Conservation (phyloP, 345 rosid genomes). For the Salix brachista region DNA sequence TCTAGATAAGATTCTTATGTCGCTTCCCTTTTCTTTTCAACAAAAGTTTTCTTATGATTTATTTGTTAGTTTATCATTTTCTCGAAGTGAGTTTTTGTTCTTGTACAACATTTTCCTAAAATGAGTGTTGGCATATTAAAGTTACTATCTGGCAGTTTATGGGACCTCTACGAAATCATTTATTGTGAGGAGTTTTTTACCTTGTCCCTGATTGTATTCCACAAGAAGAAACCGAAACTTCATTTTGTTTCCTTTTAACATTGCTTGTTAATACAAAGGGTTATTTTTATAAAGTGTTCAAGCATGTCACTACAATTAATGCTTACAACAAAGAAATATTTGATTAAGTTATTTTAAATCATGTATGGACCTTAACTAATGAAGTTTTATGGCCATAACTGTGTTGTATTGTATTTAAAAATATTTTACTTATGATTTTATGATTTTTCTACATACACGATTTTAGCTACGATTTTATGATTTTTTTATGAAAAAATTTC, state of each 20-base stretch:
- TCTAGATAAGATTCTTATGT: neutral
- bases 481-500: too few species aligned
- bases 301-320: neutral
- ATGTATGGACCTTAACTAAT: too few species aligned
- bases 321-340: neutral
- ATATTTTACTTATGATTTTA: too few species aligned
- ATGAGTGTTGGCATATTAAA: neutral
- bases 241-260: neutral
- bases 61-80: neutral
- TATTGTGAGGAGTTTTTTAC: neutral
- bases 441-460: too few species aligned
- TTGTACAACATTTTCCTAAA: neutral
- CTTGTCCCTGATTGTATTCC: neutral
- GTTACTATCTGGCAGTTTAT: neutral
- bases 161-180: neutral
- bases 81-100: neutral
- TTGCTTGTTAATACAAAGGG: neutral
- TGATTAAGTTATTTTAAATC: neutral
- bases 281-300: neutral
- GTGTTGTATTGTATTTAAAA: too few species aligned
- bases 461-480: too few species aligned
- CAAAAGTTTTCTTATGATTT: neutral
- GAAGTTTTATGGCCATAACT: too few species aligned
- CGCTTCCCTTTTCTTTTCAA: neutral
- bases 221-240: neutral